phyloP scores from a whole-genome alignment of 2,329 filamentous ascomycete genomes.

The Lachnum nothofagi region DNA sequence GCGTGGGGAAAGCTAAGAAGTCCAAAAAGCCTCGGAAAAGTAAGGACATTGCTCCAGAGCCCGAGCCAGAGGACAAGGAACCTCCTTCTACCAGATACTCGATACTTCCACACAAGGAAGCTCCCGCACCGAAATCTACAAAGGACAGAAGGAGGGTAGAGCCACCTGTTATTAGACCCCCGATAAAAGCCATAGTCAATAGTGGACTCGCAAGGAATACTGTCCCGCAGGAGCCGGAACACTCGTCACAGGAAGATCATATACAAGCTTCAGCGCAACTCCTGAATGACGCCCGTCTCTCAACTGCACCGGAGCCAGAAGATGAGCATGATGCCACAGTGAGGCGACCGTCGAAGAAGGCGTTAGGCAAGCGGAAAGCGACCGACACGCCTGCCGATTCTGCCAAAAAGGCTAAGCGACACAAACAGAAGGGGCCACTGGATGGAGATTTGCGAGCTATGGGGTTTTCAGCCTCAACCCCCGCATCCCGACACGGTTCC shows the following conservation, averaged over 20 bases:
- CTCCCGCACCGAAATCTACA: neutral
- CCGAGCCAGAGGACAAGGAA: neutral
- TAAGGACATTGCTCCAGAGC: neutral
- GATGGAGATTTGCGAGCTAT: constrained; percentile 9
- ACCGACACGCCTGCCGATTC: constrained; percentile 1
- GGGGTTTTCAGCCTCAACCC: constrained; percentile 1
- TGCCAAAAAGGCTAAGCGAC: constrained; percentile 17
- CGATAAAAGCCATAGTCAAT: neutral
- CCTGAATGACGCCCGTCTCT: neutral
- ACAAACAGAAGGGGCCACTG: constrained; percentile 5
- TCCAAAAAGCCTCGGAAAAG: neutral
- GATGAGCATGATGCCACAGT: constrained; percentile 1
- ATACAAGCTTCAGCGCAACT: neutral
- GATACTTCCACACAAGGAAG: neutral
- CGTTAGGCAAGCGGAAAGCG: constrained; percentile 25
- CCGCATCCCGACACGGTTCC: neutral
- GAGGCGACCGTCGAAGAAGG: constrained; percentile 18
- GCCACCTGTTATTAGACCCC: neutral
- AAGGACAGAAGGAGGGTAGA: neutral
- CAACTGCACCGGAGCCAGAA: neutral
- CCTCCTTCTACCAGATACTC: neutral
- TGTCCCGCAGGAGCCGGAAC: neutral
- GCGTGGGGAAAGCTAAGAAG: neutral
- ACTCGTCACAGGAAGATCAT: neutral
- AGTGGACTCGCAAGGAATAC: neutral